phyloP scores from a whole-genome alignment of 2,329 filamentous ascomycete species.

The Fusarium armeniacum region DNA sequence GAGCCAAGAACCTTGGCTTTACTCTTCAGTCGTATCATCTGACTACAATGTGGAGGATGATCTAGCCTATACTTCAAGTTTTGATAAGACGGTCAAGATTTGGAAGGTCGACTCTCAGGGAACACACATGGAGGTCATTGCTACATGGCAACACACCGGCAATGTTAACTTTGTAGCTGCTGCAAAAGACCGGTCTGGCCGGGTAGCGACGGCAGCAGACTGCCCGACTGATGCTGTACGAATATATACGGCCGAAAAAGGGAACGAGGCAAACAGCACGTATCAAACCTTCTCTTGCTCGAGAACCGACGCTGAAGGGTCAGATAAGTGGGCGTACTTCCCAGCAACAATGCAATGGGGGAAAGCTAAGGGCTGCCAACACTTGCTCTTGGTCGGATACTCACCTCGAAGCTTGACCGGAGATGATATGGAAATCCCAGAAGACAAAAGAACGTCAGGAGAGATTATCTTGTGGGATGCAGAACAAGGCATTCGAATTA shows the following conservation, averaged over 20 bases:
- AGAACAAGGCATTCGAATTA: conserved; percentile 58
- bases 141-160: conserved; percentile 69
- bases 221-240: conserved; percentile 67
- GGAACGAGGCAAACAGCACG: conserved; percentile 55
- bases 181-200: conserved; percentile 62
- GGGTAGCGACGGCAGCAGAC: conserved; percentile 72
- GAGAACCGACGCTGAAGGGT: conserved; percentile 52
- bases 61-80: conserved; percentile 71
- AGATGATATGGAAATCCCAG: conserved; percentile 71
- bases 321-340: conserved; percentile 71
- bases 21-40: conserved; percentile 73
- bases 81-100: conserved; percentile 72
- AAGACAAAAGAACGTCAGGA: conserved; percentile 69
- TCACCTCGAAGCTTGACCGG: conserved; percentile 68
- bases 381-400: conserved; percentile 72
- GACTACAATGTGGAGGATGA: conserved; percentile 64
- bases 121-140: conserved; percentile 58
- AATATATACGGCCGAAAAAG: conserved; percentile 64
- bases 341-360: conserved; percentile 76
- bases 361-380: conserved; percentile 57
- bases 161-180: conserved; percentile 74
- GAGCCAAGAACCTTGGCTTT: conserved; percentile 74
- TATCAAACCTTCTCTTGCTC: conserved; percentile 61
- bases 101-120: conserved; percentile 63
- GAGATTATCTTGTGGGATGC: conserved; percentile 74